A percentile compares a stretch with the other conserved stretches of the same genome.
phyloP scores from a whole-genome alignment of 345 rosid genomes.

The Mercurialis annua region DNA sequence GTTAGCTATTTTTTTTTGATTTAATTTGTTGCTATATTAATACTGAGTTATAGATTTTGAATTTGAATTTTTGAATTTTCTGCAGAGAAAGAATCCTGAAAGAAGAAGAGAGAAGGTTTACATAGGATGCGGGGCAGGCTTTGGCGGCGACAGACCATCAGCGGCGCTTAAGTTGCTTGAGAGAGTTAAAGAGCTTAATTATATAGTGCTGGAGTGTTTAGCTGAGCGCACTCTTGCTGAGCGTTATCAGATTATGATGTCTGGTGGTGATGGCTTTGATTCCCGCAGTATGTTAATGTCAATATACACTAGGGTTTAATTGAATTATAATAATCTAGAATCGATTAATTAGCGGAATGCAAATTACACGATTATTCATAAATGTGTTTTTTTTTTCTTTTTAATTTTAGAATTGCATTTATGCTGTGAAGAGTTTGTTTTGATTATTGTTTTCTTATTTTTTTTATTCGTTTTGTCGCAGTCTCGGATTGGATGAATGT shows the following conservation, averaged over 20 bases:
- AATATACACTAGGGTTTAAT: not conserved
- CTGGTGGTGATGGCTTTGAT: conserved; percentile 72
- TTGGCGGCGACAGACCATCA: conserved; percentile 76
- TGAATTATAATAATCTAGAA: not conserved
- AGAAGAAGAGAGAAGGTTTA: conserved; percentile 58
- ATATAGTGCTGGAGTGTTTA: conserved; percentile 88
- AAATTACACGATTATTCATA: not conserved
- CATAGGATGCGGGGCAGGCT: conserved; percentile 96
- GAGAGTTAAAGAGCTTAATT: conserved; percentile 57
- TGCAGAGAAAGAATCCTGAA: conserved; percentile 64
- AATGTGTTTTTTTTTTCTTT: not conserved
- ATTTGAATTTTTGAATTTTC: conserved; percentile 1
- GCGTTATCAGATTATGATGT: conserved; percentile 52
- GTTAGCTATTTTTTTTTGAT: conserved; percentile 20
- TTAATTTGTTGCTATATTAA: not conserved
- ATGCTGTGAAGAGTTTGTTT: too few species aligned
- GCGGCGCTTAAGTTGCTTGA: conserved; percentile 81
- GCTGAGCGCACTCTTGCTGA: conserved; percentile 92
- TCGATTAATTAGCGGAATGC: not conserved
- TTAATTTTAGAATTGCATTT: too few species aligned
- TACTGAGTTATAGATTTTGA: not conserved
- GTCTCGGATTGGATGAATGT: conserved; percentile 84
- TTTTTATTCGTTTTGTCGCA: conserved; percentile 14
- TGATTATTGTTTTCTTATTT: not conserved
- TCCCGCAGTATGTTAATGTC: conserved; percentile 52